Evolutionary conservation across 2,329 filamentous ascomycete genomes (phyloP).

Genomic region (Microsporum canis): DNA sequence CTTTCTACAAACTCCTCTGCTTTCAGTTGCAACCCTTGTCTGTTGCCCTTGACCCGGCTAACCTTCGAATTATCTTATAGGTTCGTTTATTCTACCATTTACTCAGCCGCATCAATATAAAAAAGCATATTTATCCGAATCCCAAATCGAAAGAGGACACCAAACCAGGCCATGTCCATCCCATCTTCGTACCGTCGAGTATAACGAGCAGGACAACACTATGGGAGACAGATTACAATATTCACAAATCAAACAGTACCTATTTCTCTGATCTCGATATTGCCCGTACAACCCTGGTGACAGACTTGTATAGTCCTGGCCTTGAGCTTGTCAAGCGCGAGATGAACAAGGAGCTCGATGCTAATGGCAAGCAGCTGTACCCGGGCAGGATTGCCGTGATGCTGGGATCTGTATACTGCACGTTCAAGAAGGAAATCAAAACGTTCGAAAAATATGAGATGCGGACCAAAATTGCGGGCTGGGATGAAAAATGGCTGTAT

Average conservation of each 20-base stretch:
- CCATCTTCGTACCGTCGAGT: slow-evolving; percentile 62
- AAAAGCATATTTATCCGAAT: slow-evolving; percentile 31
- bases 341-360: slow-evolving; percentile 41
- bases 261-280: slow-evolving; percentile 83
- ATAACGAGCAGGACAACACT: slow-evolving; percentile 55
- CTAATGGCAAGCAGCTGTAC: slow-evolving; percentile 37
- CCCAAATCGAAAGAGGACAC: slow-evolving; percentile 34
- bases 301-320: slow-evolving; percentile 52
- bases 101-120: slow-evolving; percentile 43
- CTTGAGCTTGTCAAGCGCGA: slow-evolving; percentile 41
- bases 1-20: not conserved
- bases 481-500: slow-evolving; percentile 77
- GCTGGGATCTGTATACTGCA: slow-evolving; percentile 61
- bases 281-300: slow-evolving; percentile 68
- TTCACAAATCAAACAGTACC: slow-evolving; percentile 73
- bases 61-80: slow-evolving; percentile 26
- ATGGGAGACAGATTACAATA: slow-evolving; percentile 75
- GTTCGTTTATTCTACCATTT: slow-evolving; percentile 50
- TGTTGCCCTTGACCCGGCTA: slow-evolving; percentile 25
- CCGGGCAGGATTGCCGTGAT: slow-evolving; percentile 48
- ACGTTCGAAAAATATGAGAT: slow-evolving; percentile 61
- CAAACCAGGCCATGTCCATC: slow-evolving; percentile 36
- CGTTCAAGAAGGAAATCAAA: slow-evolving; percentile 62
- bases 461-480: slow-evolving; percentile 57
- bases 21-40: slow-evolving; percentile 7